Percentiles rank a stretch among this genome's conserved stretches.
phyloP scores from a whole-genome alignment of 1,284 basidiomycete species.

The Pseudozyma thailandica region DNA sequence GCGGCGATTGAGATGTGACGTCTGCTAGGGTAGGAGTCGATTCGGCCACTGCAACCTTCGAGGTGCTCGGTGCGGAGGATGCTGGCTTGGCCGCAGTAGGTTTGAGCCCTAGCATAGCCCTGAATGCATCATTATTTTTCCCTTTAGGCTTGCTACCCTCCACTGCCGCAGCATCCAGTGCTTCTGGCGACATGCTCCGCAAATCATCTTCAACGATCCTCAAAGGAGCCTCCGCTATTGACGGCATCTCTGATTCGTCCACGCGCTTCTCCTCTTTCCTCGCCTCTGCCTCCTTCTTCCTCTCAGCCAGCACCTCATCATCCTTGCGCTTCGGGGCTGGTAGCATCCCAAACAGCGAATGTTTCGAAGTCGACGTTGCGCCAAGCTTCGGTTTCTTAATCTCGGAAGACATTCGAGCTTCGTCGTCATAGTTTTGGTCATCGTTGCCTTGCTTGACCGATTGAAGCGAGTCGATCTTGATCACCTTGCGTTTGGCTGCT shows the following conservation, averaged over 20 bases:
- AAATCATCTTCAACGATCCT: constrained; percentile 3
- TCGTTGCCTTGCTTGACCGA: constrained; percentile 6
- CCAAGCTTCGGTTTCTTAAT: constrained; percentile 20
- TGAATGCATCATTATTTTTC: constrained; percentile 64
- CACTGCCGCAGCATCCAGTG: background rate
- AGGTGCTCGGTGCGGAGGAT: background rate
- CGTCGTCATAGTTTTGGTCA: constrained; percentile 7
- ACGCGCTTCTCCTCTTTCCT: constrained; percentile 29
- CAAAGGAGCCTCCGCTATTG: constrained; percentile 3
- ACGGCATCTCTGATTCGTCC: constrained; percentile 11
- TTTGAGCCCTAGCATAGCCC: constrained; percentile 66
- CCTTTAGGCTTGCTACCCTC: constrained; percentile 16
- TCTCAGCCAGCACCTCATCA: constrained; percentile 37
- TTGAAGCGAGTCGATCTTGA: constrained; percentile 43
- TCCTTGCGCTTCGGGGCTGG: constrained; percentile 56
- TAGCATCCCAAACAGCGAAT: constrained; percentile 61
- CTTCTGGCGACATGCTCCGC: background rate
- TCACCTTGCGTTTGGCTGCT: constrained; percentile 32
- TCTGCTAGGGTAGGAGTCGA: background rate
- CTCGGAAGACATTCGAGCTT: background rate
- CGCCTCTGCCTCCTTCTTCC: constrained; percentile 31
- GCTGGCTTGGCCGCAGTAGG: constrained; percentile 26
- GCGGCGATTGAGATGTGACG: background rate
- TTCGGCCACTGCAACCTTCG: background rate
- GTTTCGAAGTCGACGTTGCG: constrained; percentile 5